Evolutionary conservation across 352 stramenopile species (phyloP), one percentile per base, ranked within the genome.

Genomic region (Phytophthora megakarya): DNA sequence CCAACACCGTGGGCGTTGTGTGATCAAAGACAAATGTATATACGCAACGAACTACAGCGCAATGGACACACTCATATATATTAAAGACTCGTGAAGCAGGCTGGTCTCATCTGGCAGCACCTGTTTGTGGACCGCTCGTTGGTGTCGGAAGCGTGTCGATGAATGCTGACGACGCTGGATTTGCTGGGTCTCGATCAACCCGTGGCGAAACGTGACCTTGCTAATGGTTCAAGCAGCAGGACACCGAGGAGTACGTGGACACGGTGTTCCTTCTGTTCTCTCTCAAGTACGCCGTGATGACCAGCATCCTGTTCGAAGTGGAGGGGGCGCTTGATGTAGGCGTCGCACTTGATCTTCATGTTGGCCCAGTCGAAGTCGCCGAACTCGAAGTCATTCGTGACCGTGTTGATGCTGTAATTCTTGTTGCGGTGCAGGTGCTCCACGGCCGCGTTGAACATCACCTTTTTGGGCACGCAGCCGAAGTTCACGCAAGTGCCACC

Each of bases 401-500:
- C 60, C 40, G 80, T 80, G 23, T 64, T 67, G 71, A 92, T 93
- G 53, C 77, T 81, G 72, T 93, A 96, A 65, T 90, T 80, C 33
- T 65, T 55, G 42, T 79, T 78, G 46, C 80, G 79, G 33, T 76
- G 42, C 38, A 93, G 62, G 56, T 87, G 78, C 66, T 98, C 92
- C 32, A 88, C 84, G 70, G 90, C 84, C 4, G 89, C 78, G 74
- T 98, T 97, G 59, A 91, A 99, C 96, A 99, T 99, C 48, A 99
- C 81, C 78, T 99, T 99, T 81, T 99, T 99, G 16, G 97, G 97
- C 47, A 99, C 96, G 84, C 97, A 99, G 58, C 97, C 97, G 30
- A 98, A 97, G 76, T 99, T 99, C 44, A 99, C 97, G 73, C 97
- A 99, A 16, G 97, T 99, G 61, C 97, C 97, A 52, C 95, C 97